Evolutionary conservation across 1,139 yeast genomes (phyloP).

Genomic region (Blastobotrys buckinghamii): DNA sequence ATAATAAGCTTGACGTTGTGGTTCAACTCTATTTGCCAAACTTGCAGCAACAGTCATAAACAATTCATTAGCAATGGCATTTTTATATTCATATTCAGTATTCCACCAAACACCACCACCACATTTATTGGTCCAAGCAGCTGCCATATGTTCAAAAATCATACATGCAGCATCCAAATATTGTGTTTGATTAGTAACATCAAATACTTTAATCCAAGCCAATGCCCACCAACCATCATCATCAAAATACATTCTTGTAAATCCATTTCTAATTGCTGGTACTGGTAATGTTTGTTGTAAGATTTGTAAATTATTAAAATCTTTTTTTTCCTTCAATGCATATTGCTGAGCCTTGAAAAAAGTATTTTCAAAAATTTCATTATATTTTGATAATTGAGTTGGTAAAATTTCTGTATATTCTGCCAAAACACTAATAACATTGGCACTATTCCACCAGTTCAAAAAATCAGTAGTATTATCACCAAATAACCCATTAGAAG

Average conservation of each 20-base stretch:
- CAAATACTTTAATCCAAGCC: slow-evolving; percentile 19
- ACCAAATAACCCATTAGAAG: slow-evolving; percentile 5
- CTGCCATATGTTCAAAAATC: slow-evolving; percentile 16
- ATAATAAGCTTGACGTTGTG: slow-evolving; percentile 9
- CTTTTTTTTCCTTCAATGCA: slow-evolving; percentile 6
- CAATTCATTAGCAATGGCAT: slow-evolving; percentile 20
- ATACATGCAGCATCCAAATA: slow-evolving; percentile 16
- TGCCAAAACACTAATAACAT: slow-evolving; percentile 13
- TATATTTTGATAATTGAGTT: background rate
- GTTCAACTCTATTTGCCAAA: slow-evolving; percentile 15
- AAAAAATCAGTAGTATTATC: background rate
- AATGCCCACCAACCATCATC: slow-evolving; percentile 23
- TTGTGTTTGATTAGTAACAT: slow-evolving; percentile 12
- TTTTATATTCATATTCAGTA: slow-evolving; percentile 15
- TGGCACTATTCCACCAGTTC: slow-evolving; percentile 17
- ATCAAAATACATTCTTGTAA: slow-evolving; percentile 16
- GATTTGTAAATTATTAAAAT: background rate
- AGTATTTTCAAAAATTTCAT: slow-evolving; percentile 7
- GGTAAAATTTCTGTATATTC: slow-evolving; percentile 11
- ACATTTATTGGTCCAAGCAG: slow-evolving; percentile 16
- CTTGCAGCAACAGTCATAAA: slow-evolving; percentile 15
- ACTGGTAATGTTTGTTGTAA: slow-evolving; percentile 4
- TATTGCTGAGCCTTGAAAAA: slow-evolving; percentile 7
- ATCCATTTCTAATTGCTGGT: slow-evolving; percentile 16
- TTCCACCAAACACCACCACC: slow-evolving; percentile 21